Evolutionary conservation across 495 filamentous ascomycete species (phyloP).

Genomic region (Aspergillus egyptiacus): DNA sequence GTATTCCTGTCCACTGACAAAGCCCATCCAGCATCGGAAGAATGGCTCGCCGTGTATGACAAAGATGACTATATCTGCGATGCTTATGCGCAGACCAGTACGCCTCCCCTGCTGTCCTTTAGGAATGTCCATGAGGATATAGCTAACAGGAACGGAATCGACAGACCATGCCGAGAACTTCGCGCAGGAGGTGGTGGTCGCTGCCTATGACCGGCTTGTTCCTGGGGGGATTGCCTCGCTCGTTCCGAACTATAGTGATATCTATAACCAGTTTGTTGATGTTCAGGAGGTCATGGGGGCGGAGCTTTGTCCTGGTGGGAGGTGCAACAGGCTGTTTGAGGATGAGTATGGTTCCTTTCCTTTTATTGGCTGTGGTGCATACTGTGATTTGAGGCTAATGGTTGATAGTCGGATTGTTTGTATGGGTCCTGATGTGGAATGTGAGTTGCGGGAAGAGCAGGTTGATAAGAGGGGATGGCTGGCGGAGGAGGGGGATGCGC

Average conservation of each 20-base stretch:
- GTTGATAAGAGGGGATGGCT: background rate
- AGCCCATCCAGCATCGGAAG: background rate
- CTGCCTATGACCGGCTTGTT: background rate
- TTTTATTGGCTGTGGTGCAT: background rate
- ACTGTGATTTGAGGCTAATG: too few species aligned
- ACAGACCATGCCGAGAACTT: background rate
- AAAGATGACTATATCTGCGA: constrained; percentile 1
- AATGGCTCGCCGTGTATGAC: background rate
- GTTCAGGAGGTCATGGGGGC: background rate
- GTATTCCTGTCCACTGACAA: background rate
- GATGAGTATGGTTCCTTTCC: background rate
- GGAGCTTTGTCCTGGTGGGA: background rate
- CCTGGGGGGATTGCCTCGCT: background rate
- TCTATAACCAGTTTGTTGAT: constrained; percentile 1
- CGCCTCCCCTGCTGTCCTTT: background rate
- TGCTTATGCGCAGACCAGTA: background rate
- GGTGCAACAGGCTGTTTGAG: background rate
- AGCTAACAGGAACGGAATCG: too few species aligned
- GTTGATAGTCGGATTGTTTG: background rate
- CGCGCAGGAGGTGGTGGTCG: constrained; percentile 3
- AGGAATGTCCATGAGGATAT: too few species aligned
- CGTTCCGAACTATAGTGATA: background rate
- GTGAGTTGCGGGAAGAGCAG: background rate
- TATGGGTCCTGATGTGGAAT: background rate
- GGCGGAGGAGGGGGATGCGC: background rate